A percentile compares a stretch with the other conserved stretches of the same genome.
These are phyloP conservation scores for Fusarium sambucinum DNA, from an alignment of 2,329 filamentous ascomycete species.

Conservation along the genomic window DNA sequence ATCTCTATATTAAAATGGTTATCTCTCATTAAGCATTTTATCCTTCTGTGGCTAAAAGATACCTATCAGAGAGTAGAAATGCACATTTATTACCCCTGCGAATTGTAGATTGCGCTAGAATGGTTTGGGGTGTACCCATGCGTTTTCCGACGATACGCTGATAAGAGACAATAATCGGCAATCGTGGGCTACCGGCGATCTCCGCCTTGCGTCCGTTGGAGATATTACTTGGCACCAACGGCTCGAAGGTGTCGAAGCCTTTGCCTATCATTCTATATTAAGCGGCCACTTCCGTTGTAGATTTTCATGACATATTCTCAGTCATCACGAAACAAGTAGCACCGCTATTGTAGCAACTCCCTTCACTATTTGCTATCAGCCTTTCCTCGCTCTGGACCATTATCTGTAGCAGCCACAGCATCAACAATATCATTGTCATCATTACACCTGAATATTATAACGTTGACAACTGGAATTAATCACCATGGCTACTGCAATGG, in stretches of 20 bases:
- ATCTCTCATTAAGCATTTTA: too few relatives aligned
- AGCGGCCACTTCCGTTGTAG: accelerated
- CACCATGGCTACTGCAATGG: not conserved
- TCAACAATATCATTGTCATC: not conserved
- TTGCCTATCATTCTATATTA: not conserved
- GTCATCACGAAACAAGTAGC: accelerated
- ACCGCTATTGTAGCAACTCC: accelerated
- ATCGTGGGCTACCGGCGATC: not conserved
- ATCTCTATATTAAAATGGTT: too few relatives aligned
- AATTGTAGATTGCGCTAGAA: too few relatives aligned
- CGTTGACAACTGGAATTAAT: too few relatives aligned
- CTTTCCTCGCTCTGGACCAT: not conserved
- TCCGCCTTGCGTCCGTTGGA: not conserved
- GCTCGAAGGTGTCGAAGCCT: accelerated
- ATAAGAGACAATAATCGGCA: not conserved
- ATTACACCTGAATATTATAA: accelerated
- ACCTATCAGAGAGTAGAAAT: too few relatives aligned
- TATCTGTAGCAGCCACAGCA: accelerated
- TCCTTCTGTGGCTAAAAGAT: too few relatives aligned
- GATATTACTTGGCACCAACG: not conserved
- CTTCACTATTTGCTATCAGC: not conserved
- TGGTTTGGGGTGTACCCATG: not conserved
- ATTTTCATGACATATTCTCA: not conserved
- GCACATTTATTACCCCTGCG: too few relatives aligned
- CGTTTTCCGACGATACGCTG: not conserved